Percentiles rank a stretch among this genome's conserved stretches.
phyloP scores from a whole-genome alignment of 306 rosid species.

The Purshia tridentata region DNA sequence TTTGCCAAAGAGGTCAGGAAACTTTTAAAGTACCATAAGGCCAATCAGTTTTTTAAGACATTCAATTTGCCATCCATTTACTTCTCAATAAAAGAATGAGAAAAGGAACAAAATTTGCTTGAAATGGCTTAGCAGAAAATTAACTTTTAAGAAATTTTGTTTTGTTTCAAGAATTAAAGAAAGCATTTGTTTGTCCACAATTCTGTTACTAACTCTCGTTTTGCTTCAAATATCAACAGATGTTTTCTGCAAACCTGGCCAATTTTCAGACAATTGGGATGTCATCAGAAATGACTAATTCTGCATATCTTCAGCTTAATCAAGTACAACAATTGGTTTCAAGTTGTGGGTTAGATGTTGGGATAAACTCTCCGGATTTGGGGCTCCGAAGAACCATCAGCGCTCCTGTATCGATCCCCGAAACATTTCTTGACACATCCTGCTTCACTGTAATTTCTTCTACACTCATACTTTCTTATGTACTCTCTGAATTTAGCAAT shows the following conservation, averaged over 20 bases:
- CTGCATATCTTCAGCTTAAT: slow-evolving; percentile 59
- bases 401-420: slow-evolving; percentile 62
- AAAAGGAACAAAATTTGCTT: neutral
- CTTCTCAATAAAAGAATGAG: neutral
- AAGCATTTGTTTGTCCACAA: neutral
- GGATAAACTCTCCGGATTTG: slow-evolving; percentile 48
- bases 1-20: slow-evolving; percentile 68
- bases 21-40: neutral
- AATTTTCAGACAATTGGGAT: slow-evolving; percentile 55
- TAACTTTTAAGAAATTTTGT: neutral
- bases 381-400: slow-evolving; percentile 53
- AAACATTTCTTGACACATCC: slow-evolving; percentile 59
- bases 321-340: slow-evolving; percentile 57
- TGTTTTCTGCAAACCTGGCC: slow-evolving; percentile 51
- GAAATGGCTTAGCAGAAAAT: neutral
- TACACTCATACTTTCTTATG: neutral
- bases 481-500: neutral
- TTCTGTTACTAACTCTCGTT: slow-evolving; percentile 17
- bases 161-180: neutral
- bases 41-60: neutral
- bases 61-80: neutral
- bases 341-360: slow-evolving; percentile 58
- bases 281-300: slow-evolving; percentile 50
- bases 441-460: slow-evolving; percentile 57
- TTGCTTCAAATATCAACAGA: slow-evolving; percentile 42